Evolutionary conservation across 164 flowering plant genomes (phyloP), one percentile per base, ranked within the genome.

Genomic region (Nelumbo lutea): DNA sequence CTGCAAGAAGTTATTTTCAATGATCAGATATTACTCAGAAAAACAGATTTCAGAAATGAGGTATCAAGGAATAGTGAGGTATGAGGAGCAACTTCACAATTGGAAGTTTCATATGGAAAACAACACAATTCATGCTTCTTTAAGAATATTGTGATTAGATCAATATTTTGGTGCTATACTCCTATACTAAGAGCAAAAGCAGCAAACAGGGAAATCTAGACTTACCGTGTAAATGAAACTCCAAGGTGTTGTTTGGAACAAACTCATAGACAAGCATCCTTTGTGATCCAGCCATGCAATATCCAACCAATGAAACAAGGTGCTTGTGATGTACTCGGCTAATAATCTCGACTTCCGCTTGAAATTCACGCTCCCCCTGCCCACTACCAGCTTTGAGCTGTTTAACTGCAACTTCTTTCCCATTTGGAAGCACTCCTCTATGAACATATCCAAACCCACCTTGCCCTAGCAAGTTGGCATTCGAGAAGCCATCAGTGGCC

Each of bases 371-470:
- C 82, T 95, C 97, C 46, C 97, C 98, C 62, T 94, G 98, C 27
- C 96, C 97, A 76, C 98, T 91, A 41, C 95, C 98, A 64, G 84
- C 81, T 79, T 94, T 94, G 44, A 94, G 83, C 70, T 86, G 86
- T 78, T 91, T 94, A 62, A 94, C 85, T 3, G 98, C 98, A 6
- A 94, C 90, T 76, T 90, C 97, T 74, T 87, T 91, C 15, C 97
- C 97, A 76, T 89, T 89, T 0, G 91, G 92, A 67, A 94, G 90
- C n/a, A 91, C 69, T 45, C 98, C 98, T 70, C 70, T 84, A 75
- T 94, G 96, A 66, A 94, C 98, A 83, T 88, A 91, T 57, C 98
- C 98, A 84, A 94, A 94, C 47, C 98, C 98, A 76, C 97, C 98
- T 83, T 89, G 96, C 27, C 98, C 98, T 65, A 94, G 87, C 41